Base-by-base conservation (phyloP, 2,329 filamentous ascomycete genomes). In the Fusarium aywerte region DNA sequence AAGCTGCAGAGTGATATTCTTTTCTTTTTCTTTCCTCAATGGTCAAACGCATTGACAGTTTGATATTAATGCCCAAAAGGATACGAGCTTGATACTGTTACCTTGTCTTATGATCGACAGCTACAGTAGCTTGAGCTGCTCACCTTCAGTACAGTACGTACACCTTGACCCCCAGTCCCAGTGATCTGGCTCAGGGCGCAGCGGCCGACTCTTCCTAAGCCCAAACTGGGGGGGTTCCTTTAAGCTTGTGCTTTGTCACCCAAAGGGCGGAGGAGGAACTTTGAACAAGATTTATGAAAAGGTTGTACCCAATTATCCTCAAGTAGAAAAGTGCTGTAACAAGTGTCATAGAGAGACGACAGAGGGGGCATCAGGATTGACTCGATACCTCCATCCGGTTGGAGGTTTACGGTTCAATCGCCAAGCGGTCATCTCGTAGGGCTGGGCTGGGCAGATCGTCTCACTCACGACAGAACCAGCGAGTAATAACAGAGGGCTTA, bases 161-260 rank as follows among this genome's bases (percentile, higher is more conserved):
- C 27, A 27, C 27, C 8, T 10, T 27, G 27, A 27, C 7, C n/a
- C 38, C 29, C 44, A 67, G 64, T 62, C 59, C 65, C 64, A 68
- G 59, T 61, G 65, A 68, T 68, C 52, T 67, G 64, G 64, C 62
- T 66, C 63, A 67, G 63, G 63, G 63, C 64, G 58, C 64, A 53
- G 64, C 64, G 64, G 65, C 59, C 55, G 65, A 48, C 50, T 31
- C 50, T 25, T 20, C 15, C 20, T 16, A 39, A n/a, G n/a, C n/a
- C n/a, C n/a, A 20, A 32, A 47, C 29, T 18, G 29, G 15, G 25
- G 44, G 43, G n/a, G 12, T 20, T 39, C 9, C 15, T 13, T 45
- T 45, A 18, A 18, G 44, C 53, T 65, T 68, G 56, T 60, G 12
- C 43, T 47, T n/a, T 50, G 52, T 62, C 45, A 48, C 27, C 31